phyloP scores from a whole-genome alignment of 805 yeast genomes.

The Jamesozyma rosinii region DNA sequence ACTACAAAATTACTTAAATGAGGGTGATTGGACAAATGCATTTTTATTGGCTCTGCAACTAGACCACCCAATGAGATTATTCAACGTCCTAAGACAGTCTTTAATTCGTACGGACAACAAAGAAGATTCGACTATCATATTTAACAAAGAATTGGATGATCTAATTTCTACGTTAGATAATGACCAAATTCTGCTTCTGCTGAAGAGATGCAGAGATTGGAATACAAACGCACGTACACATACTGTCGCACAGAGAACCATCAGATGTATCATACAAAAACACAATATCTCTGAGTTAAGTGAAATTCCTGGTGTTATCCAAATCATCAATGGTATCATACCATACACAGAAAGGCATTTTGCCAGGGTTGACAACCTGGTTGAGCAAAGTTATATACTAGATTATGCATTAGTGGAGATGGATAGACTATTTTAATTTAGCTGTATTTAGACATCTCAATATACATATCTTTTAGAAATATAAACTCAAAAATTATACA shows the following conservation, averaged over 20 bases:
- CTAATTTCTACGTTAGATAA: slow-evolving; percentile 49
- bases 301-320: slow-evolving; percentile 59
- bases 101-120: slow-evolving; percentile 37
- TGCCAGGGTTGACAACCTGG: slow-evolving; percentile 61
- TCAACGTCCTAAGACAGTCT: slow-evolving; percentile 61
- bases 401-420: slow-evolving; percentile 79
- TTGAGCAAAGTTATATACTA: slow-evolving; percentile 76
- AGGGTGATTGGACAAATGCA: slow-evolving; percentile 81
- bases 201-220: slow-evolving; percentile 87
- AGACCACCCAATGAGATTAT: slow-evolving; percentile 83
- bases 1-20: slow-evolving; percentile 60
- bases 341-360: slow-evolving; percentile 88
- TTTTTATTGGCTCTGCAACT: slow-evolving; percentile 75
- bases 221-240: slow-evolving; percentile 79
- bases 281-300: slow-evolving; percentile 48
- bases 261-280: slow-evolving; percentile 52
- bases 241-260: slow-evolving; percentile 67
- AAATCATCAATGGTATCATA: slow-evolving; percentile 60
- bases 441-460: neutral
- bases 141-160: slow-evolving; percentile 48
- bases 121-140: slow-evolving; percentile 11
- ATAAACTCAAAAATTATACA: no score
- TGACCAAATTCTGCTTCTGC: slow-evolving; percentile 50
- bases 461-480: neutral
- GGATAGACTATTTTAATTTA: slow-evolving; percentile 36